Evolutionary conservation across 2,329 filamentous ascomycete species (phyloP), one percentile per base, ranked within the genome.

Genomic region (Trichoderma polysporum): DNA sequence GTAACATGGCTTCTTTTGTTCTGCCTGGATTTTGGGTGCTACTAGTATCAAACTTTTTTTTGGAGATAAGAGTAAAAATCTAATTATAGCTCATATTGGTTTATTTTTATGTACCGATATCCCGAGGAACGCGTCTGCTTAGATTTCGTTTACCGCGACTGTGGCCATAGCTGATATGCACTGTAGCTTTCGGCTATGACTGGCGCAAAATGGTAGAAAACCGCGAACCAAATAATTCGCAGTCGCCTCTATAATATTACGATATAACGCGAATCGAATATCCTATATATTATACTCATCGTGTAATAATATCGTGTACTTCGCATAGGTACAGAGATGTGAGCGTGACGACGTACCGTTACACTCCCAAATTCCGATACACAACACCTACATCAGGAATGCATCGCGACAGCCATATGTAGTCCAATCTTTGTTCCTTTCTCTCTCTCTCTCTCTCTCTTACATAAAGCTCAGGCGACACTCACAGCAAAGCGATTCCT

Each of bases 331-430:
- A n/a, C n/a, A 45, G 9, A 22, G 15, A 17, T 31, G 50, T 6
- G 61, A 49, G 45, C 17, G 35, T 65, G 41, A 47, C 19, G 31
- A 31, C 7, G 47, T 12, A 45, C 37, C 35, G 12, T 41, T n/a
- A 22, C 47, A 35, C 25, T 17, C 25, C 27, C 9, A 17, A 47
- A 66, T 62, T 49, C 64, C 62, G 70, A 66, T 19, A 53, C 65
- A 63, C 37, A 56, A 19, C 49, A 63, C 54, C 27, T 17, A 61
- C 45, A 57, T 35, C 47, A 70, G 69, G 69, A 71, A 71, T 70
- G 69, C 52, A 53, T 68, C 66, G 35, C 31, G 61, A 68, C 35
- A 37, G 17, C 22, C 10, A 35, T 19, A 33, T 33, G 25, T 6
- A 25, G 27, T 37, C 22, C 37, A 17, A 50, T 45, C 3, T 45